Evolutionary conservation across 305 asterid genomes (phyloP).

Genomic region (Solanum hybrid): DNA sequence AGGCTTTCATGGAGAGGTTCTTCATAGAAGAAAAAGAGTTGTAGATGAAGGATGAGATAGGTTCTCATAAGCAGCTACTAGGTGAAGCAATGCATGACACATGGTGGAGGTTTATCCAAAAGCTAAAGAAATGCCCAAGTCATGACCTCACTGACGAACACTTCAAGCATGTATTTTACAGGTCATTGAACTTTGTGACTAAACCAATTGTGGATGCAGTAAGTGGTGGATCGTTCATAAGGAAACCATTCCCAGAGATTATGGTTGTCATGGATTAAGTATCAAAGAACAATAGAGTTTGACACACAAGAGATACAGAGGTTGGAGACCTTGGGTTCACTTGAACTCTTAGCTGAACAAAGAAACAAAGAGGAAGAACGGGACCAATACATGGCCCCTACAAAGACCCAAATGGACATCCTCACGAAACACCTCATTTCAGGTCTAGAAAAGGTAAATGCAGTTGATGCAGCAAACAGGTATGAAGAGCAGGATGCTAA

Average conservation of each 20-base stretch:
- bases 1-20: background rate
- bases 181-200: background rate
- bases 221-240: background rate
- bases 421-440: background rate
- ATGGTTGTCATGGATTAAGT: background rate
- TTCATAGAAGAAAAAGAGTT: background rate
- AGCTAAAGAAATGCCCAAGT: background rate
- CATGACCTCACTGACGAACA: background rate
- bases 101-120: background rate
- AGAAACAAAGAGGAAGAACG: background rate
- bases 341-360: background rate
- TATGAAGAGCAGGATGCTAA: background rate
- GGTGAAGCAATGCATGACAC: background rate
- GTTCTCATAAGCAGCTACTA: background rate
- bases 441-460: background rate
- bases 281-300: background rate
- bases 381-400: background rate
- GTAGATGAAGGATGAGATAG: background rate
- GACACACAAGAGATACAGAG: background rate
- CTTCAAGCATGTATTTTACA: background rate
- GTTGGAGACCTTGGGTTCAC: background rate
- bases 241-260: background rate
- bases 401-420: background rate
- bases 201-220: background rate
- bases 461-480: background rate